phyloP scores from a whole-genome alignment of 192 early-diverging fungal species.

The Fimicolochytrium jonesii region DNA sequence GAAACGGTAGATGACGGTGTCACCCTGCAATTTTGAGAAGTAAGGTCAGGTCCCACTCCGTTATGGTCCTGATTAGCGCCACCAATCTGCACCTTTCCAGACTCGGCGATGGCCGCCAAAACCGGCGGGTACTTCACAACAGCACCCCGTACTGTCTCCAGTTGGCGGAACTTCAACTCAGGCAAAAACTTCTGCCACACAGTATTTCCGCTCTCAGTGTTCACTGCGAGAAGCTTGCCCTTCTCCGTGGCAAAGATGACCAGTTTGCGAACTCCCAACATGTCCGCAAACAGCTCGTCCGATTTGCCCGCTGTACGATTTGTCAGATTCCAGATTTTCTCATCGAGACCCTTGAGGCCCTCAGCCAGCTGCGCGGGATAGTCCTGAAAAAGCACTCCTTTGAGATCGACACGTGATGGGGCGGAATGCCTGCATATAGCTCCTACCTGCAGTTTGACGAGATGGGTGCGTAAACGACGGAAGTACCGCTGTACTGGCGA shows the following conservation, averaged over 20 bases:
- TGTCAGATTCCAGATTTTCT: too few relatives aligned
- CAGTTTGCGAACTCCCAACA: constrained; percentile 81
- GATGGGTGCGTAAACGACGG: constrained; percentile 51
- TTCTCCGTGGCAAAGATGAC: constrained; percentile 70
- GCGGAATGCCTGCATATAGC: too few relatives aligned
- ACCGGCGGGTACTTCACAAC: constrained; percentile 72
- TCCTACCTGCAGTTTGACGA: constrained; percentile 43
- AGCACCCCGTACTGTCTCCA: constrained; percentile 49
- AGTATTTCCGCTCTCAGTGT: constrained; percentile 70
- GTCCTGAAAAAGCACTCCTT: too few relatives aligned
- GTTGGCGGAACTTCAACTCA: constrained; percentile 39
- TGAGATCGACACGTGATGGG: too few relatives aligned
- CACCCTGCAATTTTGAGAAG: too few relatives aligned
- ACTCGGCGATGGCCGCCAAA: too few relatives aligned
- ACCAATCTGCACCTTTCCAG: too few relatives aligned
- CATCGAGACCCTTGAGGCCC: too few relatives aligned
- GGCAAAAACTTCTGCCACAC: constrained; percentile 72
- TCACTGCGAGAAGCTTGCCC: constrained; percentile 80
- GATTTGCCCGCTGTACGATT: background rate
- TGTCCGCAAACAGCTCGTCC: constrained; percentile 1
- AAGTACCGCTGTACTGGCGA: constrained; percentile 62
- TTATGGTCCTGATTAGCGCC: too few relatives aligned
- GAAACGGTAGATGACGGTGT: constrained; percentile 34
- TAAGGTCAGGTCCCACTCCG: too few relatives aligned
- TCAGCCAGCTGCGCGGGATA: too few relatives aligned